Percentiles rank a stretch among this genome's conserved stretches.
Conservation (phyloP, 768 basidiomycete genomes). For the Lentinus brumalis region DNA sequence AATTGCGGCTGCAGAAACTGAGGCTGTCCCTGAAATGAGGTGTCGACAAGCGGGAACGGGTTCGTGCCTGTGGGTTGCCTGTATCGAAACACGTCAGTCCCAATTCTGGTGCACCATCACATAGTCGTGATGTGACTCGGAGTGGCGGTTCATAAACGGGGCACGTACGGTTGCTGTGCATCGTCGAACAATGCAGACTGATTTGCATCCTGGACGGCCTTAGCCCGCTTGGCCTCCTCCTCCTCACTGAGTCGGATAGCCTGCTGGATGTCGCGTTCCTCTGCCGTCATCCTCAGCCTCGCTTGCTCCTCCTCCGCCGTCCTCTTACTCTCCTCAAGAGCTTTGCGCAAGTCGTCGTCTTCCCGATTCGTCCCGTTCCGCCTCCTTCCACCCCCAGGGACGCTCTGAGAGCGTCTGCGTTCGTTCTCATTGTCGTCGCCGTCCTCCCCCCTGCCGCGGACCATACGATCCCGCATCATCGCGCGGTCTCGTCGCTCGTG, state of each 20-base stretch:
- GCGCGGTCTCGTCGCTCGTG: constrained; percentile 84
- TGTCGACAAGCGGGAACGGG: constrained; percentile 64
- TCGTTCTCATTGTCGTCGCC: constrained; percentile 49
- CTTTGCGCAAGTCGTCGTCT: constrained; percentile 82
- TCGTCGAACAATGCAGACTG: constrained; percentile 85
- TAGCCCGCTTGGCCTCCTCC: constrained; percentile 79
- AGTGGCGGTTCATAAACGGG: background rate
- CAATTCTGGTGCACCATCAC: constrained; percentile 14
- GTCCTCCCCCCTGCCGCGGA: constrained; percentile 52
- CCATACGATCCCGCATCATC: constrained; percentile 94
- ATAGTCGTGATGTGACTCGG: background rate
- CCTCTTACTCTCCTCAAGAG: constrained; percentile 90
- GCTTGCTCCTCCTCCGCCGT: constrained; percentile 70
- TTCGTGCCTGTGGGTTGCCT: constrained; percentile 39
- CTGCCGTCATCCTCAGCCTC: constrained; percentile 45
- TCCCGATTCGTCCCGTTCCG: constrained; percentile 42
- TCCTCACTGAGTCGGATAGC: constrained; percentile 88
- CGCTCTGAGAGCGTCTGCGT: constrained; percentile 36
- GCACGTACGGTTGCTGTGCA: constrained; percentile 69
- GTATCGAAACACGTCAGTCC: background rate
- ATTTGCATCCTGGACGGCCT: constrained; percentile 73
- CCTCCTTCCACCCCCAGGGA: constrained; percentile 19
- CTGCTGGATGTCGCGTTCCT: constrained; percentile 81
- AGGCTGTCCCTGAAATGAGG: constrained; percentile 48
- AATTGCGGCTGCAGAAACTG: constrained; percentile 72